Percentiles rank a stretch among this genome's conserved stretches.
phyloP scores from a whole-genome alignment of 148 eudicot species.

The Beta vulgaris region DNA sequence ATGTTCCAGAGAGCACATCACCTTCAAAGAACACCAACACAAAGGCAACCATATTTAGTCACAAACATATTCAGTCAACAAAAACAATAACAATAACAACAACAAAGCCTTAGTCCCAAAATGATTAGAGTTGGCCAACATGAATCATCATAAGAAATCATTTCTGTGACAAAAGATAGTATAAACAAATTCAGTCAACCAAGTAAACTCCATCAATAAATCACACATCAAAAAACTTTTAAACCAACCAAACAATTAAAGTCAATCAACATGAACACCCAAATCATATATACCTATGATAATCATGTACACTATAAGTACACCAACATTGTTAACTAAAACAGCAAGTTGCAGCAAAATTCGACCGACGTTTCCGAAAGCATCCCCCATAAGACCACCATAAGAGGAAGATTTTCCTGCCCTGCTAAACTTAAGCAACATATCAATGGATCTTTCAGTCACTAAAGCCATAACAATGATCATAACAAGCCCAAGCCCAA shows the following conservation, averaged over 20 bases:
- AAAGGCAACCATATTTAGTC: background rate
- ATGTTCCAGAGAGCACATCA: slow-evolving; percentile 77
- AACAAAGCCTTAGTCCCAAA: no score
- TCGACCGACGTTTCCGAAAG: slow-evolving; percentile 55
- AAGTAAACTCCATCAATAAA: slow-evolving; percentile 5
- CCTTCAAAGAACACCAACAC: slow-evolving; percentile 35
- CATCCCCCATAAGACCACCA: slow-evolving; percentile 54
- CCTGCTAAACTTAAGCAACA: slow-evolving; percentile 58
- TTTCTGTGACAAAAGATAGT: no score
- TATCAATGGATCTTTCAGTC: slow-evolving; percentile 50
- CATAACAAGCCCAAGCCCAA: slow-evolving; percentile 45
- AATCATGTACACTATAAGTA: slow-evolving; percentile 69
- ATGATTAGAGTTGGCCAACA: no score
- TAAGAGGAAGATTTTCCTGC: slow-evolving; percentile 47
- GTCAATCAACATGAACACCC: background rate
- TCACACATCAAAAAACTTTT: background rate
- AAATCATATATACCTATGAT: slow-evolving; percentile 52
- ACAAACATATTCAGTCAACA: no score
- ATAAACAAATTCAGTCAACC: background rate
- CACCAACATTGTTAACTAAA: slow-evolving; percentile 55
- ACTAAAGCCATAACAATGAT: slow-evolving; percentile 56
- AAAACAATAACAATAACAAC: background rate
- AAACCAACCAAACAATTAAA: background rate
- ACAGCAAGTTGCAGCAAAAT: slow-evolving; percentile 50
- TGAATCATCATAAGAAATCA: no score